phyloP scores from a whole-genome alignment of 306 rosid genomes.

The Trichosanthes truncata region DNA sequence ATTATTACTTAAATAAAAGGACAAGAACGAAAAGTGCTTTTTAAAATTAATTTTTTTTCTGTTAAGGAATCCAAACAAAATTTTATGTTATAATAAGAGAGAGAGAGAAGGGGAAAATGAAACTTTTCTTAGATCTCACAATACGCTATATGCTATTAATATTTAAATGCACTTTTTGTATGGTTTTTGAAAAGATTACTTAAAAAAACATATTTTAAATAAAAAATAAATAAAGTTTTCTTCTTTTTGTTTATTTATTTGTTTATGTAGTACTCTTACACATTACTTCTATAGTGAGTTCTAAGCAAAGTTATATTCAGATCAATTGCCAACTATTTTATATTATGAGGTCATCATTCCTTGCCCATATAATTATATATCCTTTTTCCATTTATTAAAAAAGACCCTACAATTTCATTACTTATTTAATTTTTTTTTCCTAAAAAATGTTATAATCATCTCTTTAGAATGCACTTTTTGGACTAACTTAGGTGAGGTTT shows the following conservation, averaged over 20 bases:
- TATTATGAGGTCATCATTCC: constrained; percentile 8
- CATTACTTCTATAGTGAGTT: constrained; percentile 10
- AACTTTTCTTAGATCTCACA: constrained; percentile 9
- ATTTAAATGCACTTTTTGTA: constrained; percentile 10
- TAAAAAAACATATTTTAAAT: not conserved
- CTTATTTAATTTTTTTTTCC: not conserved
- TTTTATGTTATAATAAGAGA: not conserved
- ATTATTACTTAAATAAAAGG: too few species aligned
- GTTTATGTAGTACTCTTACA: not conserved
- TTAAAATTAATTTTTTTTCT: too few species aligned
- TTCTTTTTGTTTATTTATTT: not conserved
- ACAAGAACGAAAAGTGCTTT: too few species aligned
- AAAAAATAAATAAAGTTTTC: not conserved
- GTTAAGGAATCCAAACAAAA: not conserved
- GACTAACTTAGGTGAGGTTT: not conserved
- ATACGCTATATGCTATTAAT: not conserved
- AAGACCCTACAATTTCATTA: not conserved
- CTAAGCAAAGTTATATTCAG: constrained; percentile 14
- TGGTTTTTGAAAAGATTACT: not conserved
- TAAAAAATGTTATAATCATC: not conserved
- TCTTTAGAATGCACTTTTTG: not conserved
- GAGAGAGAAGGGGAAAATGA: not conserved
- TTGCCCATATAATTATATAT: not conserved
- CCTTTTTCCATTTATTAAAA: not conserved
- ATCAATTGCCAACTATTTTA: constrained; percentile 11